Conservation (phyloP, 2,329 filamentous ascomycete species). For the Claviceps humidiphila region DNA sequence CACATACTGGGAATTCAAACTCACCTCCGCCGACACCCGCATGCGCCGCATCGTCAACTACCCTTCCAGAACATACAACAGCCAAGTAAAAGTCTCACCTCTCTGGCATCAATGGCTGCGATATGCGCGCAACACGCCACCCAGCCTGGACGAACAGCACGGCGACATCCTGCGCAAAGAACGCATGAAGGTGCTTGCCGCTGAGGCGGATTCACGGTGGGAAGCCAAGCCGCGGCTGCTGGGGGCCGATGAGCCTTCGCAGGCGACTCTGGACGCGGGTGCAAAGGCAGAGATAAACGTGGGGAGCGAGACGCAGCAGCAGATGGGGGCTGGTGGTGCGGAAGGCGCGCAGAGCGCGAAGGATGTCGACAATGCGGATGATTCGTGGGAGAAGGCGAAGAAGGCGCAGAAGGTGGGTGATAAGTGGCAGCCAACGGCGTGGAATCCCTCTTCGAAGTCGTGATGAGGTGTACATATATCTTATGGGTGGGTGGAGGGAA, state of each 20-base stretch:
- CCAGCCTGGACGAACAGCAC: conserved; percentile 42
- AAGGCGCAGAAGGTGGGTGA: conserved; percentile 37
- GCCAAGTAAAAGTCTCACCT: conserved; percentile 43
- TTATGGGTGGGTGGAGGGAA: no score
- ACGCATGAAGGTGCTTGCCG: conserved; percentile 42
- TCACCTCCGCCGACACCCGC: conserved; percentile 27
- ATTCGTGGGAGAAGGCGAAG: conserved; percentile 46
- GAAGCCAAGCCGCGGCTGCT: conserved; percentile 41
- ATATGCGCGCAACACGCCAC: conserved; percentile 40
- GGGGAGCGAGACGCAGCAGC: neutral
- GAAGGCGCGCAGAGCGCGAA: conserved; percentile 8
- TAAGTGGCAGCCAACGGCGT: conserved; percentile 53
- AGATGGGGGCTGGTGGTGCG: neutral
- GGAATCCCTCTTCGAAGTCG: conserved; percentile 31
- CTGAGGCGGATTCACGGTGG: conserved; percentile 51
- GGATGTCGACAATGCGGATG: conserved; percentile 14
- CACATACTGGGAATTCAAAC: conserved; percentile 56
- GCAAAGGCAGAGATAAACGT: neutral
- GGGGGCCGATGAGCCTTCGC: conserved; percentile 18
- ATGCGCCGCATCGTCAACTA: conserved; percentile 51
- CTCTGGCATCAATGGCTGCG: conserved; percentile 59
- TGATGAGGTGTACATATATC: neutral
- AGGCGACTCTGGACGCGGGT: neutral
- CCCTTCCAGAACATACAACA: conserved; percentile 38
- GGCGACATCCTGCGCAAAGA: conserved; percentile 38